Base-by-base conservation (phyloP, 306 rosid genomes). In the Hippophae tibetana region DNA sequence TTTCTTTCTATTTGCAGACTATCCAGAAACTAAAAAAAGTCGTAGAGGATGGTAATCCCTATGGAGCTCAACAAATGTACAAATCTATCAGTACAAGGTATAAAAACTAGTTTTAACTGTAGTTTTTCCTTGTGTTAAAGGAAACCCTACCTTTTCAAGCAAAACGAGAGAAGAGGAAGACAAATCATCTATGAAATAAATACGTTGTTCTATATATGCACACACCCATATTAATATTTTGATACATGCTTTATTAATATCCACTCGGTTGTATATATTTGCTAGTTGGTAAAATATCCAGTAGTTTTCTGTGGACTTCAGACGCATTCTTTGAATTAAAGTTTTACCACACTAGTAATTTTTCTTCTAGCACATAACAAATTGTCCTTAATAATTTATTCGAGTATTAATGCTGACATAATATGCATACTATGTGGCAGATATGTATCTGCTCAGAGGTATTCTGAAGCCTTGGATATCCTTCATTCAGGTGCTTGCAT, bases 51-150 rank as follows among this genome's bases (percentile, higher is more conserved):
- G 99, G 89, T 5, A 81, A 93, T 67, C 77, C 10, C 71, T 93
- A 93, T 77, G 99, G 97, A 66, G 99, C 99, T 69, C 97, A 88
- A 69, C 99, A 93, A 67, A 82, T 88, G 95, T 93, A 88, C 84
- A 93, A 93, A 69, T 85, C 99, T 12, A 63, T 78, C 44, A 84
- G 89, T 80, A 86, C 95, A 69, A 88, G 97, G 99, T 93, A 72
- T 42, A 49, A 49, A 12, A 1, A 48, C n/a, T 12, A 13, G 54
- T 66, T 49, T 50, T 54, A 13, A 25, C 65, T 27, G n/a, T 11
- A 10, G 10, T 8, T 9, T 13, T 49, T 6, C n/a, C 53, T 13
- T 49, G 14, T 49, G 5, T 42, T 13, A 8, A 43, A 3, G 23
- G 5, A 2, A 42, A 49, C 8, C 9, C 3, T 42, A 14, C 42